Conservation (phyloP, 2,329 filamentous ascomycete species). For the Aspergillus quadrilineatus region DNA sequence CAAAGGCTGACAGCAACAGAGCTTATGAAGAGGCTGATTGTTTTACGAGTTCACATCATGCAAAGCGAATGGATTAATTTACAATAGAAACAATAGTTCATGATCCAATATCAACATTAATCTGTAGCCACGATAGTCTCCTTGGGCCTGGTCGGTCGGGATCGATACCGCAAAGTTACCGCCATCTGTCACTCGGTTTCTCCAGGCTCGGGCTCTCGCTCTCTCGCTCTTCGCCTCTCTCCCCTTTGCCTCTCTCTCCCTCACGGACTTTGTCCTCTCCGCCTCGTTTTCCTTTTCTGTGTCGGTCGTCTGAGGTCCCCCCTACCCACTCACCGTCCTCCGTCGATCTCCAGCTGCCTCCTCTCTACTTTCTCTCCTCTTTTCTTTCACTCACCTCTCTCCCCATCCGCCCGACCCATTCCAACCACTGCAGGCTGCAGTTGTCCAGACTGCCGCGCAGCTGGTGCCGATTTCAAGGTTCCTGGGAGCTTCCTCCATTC, state of each 20-base stretch:
- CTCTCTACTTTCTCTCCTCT: conserved; percentile 20
- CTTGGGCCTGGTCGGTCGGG: too few species aligned
- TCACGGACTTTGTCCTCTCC: background rate
- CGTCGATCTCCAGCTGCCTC: conserved; percentile 18
- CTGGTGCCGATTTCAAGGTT: conserved; percentile 19
- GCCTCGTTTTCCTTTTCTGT: conserved; percentile 19
- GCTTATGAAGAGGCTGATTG: background rate
- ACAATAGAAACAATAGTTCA: background rate
- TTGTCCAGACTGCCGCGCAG: conserved; percentile 32
- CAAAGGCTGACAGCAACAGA: too few species aligned
- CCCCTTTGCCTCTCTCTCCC: conserved; percentile 22
- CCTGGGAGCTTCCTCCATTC: conserved; percentile 17
- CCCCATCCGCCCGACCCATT: conserved; percentile 15
- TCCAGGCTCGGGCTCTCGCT: too few species aligned
- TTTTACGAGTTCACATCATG: background rate
- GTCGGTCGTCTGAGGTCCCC: conserved; percentile 12
- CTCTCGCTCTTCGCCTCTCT: conserved; percentile 24
- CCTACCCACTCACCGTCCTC: conserved; percentile 18
- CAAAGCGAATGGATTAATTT: background rate
- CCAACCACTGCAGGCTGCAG: conserved; percentile 31
- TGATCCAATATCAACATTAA: background rate
- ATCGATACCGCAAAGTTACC: background rate
- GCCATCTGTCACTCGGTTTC: too few species aligned
- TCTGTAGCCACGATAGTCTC: background rate
- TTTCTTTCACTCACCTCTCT: conserved; percentile 24